Conservation (phyloP, 2,329 filamentous ascomycete species). For the Sporothrix curviconia region DNA sequence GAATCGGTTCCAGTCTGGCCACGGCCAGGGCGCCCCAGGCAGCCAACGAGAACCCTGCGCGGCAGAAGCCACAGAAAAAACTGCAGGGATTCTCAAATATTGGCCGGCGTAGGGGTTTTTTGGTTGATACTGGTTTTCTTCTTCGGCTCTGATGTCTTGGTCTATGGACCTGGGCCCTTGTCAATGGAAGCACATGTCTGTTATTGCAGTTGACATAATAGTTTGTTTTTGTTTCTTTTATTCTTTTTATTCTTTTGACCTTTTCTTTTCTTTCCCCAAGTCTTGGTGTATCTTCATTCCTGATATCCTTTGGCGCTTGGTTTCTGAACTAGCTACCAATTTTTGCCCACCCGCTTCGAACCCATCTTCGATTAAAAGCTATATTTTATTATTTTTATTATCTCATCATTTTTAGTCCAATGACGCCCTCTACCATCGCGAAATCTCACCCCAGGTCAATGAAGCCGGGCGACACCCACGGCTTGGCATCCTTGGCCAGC, state of each 20-base stretch:
- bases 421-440: constrained; percentile 37
- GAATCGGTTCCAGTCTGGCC: background rate
- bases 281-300: too few relatives aligned
- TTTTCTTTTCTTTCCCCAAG: too few relatives aligned
- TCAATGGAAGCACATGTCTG: too few relatives aligned
- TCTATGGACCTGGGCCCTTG: too few relatives aligned
- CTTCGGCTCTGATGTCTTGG: too few relatives aligned
- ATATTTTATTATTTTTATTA: constrained; percentile 15
- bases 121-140: background rate
- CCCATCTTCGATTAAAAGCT: too few relatives aligned
- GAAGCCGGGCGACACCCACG: constrained; percentile 52
- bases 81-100: background rate
- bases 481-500: constrained; percentile 40
- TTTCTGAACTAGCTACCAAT: too few relatives aligned
- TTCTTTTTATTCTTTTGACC: background rate
- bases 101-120: background rate
- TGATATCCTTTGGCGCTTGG: too few relatives aligned
- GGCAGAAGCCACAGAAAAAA: background rate
- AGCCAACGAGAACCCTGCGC: background rate
- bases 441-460: constrained; percentile 52
- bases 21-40: background rate
- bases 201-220: too few relatives aligned
- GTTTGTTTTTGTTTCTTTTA: too few relatives aligned
- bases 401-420: background rate
- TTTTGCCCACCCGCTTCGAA: too few relatives aligned